Evolutionary conservation across 2,329 filamentous ascomycete species (phyloP).

Genomic region (Penicillium sp.): DNA sequence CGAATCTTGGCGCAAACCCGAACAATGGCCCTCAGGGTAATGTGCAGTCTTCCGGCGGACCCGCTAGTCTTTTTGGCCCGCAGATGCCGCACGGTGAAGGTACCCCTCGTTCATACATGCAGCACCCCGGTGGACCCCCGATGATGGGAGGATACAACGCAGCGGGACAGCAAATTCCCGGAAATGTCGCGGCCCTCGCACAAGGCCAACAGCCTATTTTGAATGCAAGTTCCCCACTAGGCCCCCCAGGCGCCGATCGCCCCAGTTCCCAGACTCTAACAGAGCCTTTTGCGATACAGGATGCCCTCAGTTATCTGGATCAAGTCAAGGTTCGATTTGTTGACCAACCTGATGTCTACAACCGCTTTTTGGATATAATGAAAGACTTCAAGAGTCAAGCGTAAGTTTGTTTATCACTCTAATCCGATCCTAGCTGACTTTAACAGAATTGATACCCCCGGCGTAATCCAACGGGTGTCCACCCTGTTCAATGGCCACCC

Average conservation of each 20-base stretch:
- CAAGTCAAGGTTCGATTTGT: conserved; percentile 98
- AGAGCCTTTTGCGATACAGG: conserved; percentile 53
- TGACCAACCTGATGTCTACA: conserved; percentile 96
- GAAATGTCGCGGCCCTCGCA: conserved; percentile 60
- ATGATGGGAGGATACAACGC: conserved; percentile 53
- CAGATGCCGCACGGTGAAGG: conserved; percentile 58
- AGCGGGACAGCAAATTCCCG: conserved; percentile 45
- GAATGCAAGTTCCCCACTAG: conserved; percentile 50
- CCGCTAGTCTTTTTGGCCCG: conserved; percentile 64
- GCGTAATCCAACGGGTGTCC: conserved; percentile 94
- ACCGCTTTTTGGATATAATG: conserved; percentile 97
- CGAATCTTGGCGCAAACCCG: conserved; percentile 66
- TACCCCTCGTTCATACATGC: conserved; percentile 58
- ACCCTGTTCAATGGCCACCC: conserved; percentile 95
- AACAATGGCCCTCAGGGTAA: conserved; percentile 55
- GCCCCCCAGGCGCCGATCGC: conserved; percentile 2
- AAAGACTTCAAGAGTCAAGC: conserved; percentile 99
- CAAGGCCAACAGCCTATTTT: conserved; percentile 85
- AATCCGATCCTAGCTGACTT: conserved; percentile 4
- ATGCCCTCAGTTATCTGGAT: conserved; percentile 92
- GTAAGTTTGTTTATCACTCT: conserved; percentile 52
- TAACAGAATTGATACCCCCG: conserved; percentile 83
- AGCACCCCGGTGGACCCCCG: conserved; percentile 59
- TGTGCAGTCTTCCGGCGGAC: conserved; percentile 60
- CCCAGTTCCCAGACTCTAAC: conserved; percentile 10